Conservation (phyloP, 2,329 filamentous ascomycete genomes). For the Xylaria sp. region DNA sequence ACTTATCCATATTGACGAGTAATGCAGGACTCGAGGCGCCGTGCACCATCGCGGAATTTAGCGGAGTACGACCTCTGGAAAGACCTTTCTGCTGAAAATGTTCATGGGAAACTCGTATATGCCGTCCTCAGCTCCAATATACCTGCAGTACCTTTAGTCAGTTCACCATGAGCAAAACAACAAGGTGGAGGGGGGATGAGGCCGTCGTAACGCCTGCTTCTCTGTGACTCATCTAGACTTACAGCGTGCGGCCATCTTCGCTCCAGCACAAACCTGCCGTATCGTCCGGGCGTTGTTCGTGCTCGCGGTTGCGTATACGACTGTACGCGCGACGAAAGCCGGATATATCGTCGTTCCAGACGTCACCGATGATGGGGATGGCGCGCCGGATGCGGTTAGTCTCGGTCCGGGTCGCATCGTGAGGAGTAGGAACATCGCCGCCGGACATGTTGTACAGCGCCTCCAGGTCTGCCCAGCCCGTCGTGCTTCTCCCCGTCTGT, state of each 20-base stretch:
- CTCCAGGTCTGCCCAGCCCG: conserved; percentile 57
- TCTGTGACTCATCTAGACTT: conserved; percentile 51
- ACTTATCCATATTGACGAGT: conserved; percentile 23
- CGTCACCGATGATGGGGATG: conserved; percentile 49
- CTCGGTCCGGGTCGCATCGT: conserved; percentile 47
- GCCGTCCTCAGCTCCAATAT: conserved; percentile 74
- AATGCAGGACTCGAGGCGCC: conserved; percentile 7
- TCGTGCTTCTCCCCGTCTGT: conserved; percentile 44
- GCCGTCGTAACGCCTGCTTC: too few relatives aligned
- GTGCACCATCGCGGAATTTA: conserved; percentile 48
- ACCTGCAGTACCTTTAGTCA: conserved; percentile 55
- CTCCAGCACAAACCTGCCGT: conserved; percentile 73
- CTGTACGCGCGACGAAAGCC: conserved; percentile 45
- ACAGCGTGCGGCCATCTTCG: conserved; percentile 69
- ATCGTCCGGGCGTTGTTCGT: conserved; percentile 63
- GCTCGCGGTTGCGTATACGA: conserved; percentile 50
- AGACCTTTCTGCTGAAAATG: conserved; percentile 68
- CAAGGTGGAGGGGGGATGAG: background rate
- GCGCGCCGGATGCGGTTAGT: conserved; percentile 46
- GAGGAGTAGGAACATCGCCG: conserved; percentile 39
- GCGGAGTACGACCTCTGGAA: conserved; percentile 65
- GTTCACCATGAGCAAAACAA: conserved; percentile 23
- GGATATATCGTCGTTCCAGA: conserved; percentile 47
- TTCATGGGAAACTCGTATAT: conserved; percentile 81
- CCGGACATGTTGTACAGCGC: conserved; percentile 55